These are phyloP conservation scores for Guillardia theta DNA, from an alignment of 78 protist species.

Conservation along the genomic window DNA sequence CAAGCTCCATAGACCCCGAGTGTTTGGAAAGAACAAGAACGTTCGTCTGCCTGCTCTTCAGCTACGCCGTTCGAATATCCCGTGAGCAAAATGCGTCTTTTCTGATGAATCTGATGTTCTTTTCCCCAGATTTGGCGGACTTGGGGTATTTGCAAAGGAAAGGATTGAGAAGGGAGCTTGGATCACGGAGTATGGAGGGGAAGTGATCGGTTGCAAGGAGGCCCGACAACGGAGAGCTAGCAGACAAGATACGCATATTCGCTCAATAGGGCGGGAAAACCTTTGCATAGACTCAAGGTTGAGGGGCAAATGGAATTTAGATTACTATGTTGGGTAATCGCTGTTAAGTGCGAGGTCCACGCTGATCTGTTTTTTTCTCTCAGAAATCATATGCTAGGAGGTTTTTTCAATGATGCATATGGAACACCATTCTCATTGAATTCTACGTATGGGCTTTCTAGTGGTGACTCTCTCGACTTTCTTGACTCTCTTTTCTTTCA, in stretches of 20 bases:
- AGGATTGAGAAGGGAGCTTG: neutral
- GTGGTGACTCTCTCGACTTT: too few species aligned
- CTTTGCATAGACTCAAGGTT: neutral
- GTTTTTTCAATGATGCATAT: too few species aligned
- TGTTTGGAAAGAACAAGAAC: too few species aligned
- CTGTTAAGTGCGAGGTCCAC: neutral
- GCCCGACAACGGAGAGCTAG: neutral
- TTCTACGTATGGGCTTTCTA: too few species aligned
- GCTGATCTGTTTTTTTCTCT: neutral
- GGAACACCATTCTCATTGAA: too few species aligned
- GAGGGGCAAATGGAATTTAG: neutral
- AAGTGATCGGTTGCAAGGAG: neutral
- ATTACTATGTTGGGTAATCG: neutral
- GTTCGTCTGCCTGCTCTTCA: too few species aligned
- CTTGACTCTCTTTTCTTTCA: too few species aligned
- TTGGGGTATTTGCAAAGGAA: neutral
- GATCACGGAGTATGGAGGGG: constrained; percentile 1
- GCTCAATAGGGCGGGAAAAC: neutral
- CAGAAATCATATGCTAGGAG: too few species aligned
- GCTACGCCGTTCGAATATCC: too few species aligned
- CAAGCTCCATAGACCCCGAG: too few species aligned
- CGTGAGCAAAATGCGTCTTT: too few species aligned
- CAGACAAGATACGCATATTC: neutral
- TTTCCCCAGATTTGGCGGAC: neutral
- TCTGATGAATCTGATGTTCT: neutral